phyloP scores from a whole-genome alignment of 1,284 basidiomycete species.

The Pterulicium gracile region DNA sequence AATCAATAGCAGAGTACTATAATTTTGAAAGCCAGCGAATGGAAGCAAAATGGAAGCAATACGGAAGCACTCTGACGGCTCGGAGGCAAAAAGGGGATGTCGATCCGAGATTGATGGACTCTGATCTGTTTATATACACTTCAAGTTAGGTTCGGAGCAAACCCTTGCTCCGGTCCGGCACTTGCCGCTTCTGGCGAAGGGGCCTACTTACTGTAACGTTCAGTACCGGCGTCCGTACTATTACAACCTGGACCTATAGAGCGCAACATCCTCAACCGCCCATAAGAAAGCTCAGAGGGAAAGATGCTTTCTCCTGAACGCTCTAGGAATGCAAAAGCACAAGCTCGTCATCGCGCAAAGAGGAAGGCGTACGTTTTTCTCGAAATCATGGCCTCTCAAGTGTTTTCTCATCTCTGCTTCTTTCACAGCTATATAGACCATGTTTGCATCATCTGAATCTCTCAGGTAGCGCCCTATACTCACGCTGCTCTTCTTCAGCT shows the following conservation, averaged over 20 bases:
- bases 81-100: conserved; percentile 16
- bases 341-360: conserved; percentile 85
- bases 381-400: not conserved
- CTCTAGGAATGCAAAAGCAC: conserved; percentile 80
- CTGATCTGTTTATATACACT: too few relatives aligned
- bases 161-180: too few relatives aligned
- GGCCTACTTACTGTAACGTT: too few relatives aligned
- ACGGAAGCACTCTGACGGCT: too few relatives aligned
- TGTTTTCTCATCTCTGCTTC: not conserved
- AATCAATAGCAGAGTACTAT: too few relatives aligned
- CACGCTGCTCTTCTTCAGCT: conserved; percentile 31
- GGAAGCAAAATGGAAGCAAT: conserved; percentile 63
- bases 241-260: too few relatives aligned
- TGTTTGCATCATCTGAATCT: conserved; percentile 30
- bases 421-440: conserved; percentile 34
- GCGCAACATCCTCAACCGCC: too few relatives aligned
- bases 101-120: conserved; percentile 8
- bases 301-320: conserved; percentile 46
- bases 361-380: conserved; percentile 80
- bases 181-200: too few relatives aligned
- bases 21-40: conserved; percentile 37
- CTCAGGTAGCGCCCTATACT: conserved; percentile 11
- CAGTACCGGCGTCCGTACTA: too few relatives aligned
- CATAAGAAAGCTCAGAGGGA: too few relatives aligned
- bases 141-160: too few relatives aligned